These are phyloP conservation scores for Dothideomycetes sp. DNA, from an alignment of 2,329 filamentous ascomycete genomes.

Conservation along the genomic window DNA sequence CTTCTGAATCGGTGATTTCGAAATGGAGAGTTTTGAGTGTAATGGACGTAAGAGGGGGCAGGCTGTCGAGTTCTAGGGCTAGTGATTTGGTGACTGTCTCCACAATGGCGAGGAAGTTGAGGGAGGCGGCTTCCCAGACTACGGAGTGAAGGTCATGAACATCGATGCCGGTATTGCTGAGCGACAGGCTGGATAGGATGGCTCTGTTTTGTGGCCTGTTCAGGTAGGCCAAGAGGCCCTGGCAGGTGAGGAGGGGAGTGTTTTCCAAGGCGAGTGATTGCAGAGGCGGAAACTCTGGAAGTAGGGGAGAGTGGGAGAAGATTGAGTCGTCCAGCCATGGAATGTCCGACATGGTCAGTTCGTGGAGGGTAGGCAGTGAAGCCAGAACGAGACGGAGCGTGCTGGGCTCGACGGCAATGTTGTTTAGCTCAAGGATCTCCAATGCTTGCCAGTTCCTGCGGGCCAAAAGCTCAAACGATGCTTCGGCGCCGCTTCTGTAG, in stretches of 20 bases:
- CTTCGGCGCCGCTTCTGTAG: slow-evolving; percentile 68
- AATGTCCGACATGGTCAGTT: slow-evolving; percentile 63
- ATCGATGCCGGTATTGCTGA: slow-evolving; percentile 62
- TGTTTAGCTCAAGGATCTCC: slow-evolving; percentile 61
- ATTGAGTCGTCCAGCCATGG: slow-evolving; percentile 64
- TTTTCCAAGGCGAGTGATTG: slow-evolving; percentile 63
- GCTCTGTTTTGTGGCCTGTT: slow-evolving; percentile 47
- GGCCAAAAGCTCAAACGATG: slow-evolving; percentile 59
- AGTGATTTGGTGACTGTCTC: slow-evolving; percentile 47
- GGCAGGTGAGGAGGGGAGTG: slow-evolving; percentile 58
- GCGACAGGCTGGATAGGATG: slow-evolving; percentile 54
- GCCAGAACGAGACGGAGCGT: slow-evolving; percentile 61
- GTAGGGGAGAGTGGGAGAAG: slow-evolving; percentile 50
- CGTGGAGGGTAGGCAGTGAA: slow-evolving; percentile 54
- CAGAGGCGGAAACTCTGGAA: slow-evolving; percentile 65
- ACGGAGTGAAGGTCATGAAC: slow-evolving; percentile 51
- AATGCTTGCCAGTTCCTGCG: slow-evolving; percentile 58
- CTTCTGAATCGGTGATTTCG: slow-evolving; percentile 59
- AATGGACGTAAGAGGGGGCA: slow-evolving; percentile 56
- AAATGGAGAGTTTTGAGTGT: slow-evolving; percentile 66
- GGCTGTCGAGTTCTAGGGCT: slow-evolving; percentile 30
- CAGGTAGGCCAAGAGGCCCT: slow-evolving; percentile 61
- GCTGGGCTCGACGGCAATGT: slow-evolving; percentile 57
- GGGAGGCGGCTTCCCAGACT: slow-evolving; percentile 44
- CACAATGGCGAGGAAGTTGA: slow-evolving; percentile 48